Evolutionary conservation across 148 eudicot species (phyloP).

Genomic region (Heliosperma pusillum): DNA sequence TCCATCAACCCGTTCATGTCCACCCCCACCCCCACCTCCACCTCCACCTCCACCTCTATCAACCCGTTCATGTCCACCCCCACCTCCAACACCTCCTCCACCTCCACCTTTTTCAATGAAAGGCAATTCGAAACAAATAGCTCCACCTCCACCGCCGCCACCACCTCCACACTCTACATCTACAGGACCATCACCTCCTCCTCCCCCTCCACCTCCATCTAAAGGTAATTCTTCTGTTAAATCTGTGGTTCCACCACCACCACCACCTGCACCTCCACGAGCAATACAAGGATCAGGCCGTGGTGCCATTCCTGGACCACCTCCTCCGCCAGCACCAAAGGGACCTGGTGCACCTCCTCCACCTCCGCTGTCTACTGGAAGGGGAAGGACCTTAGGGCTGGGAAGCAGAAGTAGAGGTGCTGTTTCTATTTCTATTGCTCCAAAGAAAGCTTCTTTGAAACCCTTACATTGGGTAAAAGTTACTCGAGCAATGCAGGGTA

Average conservation of each 20-base stretch:
- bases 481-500: constrained; percentile 89
- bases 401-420: constrained; percentile 50
- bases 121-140: constrained; percentile 8
- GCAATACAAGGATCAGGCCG: constrained; percentile 33
- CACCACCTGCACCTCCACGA: constrained; percentile 23
- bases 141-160: constrained; percentile 31
- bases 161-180: constrained; percentile 36
- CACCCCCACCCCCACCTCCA: constrained; percentile 25
- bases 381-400: constrained; percentile 46
- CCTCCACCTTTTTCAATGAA: constrained; percentile 18
- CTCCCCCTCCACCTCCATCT: constrained; percentile 60
- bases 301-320: constrained; percentile 53
- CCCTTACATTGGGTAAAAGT: constrained; percentile 98
- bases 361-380: constrained; percentile 63
- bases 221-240: constrained; percentile 33
- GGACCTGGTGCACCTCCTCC: constrained; percentile 54
- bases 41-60: constrained; percentile 9
- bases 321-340: constrained; percentile 61
- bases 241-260: constrained; percentile 47
- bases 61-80: not conserved
- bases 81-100: constrained; percentile 30
- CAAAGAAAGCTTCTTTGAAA: constrained; percentile 69
- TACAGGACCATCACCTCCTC: constrained; percentile 32
- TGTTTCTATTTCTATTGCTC: constrained; percentile 48
- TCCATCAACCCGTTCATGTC: constrained; percentile 8